A percentile compares a stretch with the other conserved stretches of the same genome.
Evolutionary conservation across 2,329 filamentous ascomycete species (phyloP).

Genomic region (Pyricularia pennisetigena): DNA sequence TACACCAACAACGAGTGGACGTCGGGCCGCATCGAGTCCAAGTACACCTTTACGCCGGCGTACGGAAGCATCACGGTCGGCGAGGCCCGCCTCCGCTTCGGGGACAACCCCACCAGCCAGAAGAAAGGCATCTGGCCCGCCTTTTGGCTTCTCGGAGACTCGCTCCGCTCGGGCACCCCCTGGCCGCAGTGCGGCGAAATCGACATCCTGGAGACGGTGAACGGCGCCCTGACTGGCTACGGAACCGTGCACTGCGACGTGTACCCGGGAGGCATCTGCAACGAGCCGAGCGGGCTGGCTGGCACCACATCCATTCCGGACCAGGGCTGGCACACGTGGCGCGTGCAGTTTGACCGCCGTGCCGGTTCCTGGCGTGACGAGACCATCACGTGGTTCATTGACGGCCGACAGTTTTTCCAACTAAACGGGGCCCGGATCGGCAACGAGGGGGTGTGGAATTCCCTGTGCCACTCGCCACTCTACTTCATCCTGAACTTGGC

Average conservation of each 20-base stretch:
- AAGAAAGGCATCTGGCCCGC: conserved; percentile 44
- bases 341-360: conserved; percentile 33
- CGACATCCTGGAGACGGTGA: conserved; percentile 39
- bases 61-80: conserved; percentile 29
- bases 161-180: conserved; percentile 30
- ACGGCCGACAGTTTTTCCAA: conserved; percentile 31
- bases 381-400: conserved; percentile 35
- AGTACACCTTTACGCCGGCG: conserved; percentile 32
- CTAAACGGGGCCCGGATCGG: conserved; percentile 23
- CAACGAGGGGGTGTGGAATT: conserved; percentile 26
- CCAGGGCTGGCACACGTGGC: conserved; percentile 37
- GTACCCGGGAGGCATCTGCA: conserved; percentile 33
- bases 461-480: conserved; percentile 13
- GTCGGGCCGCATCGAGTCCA: conserved; percentile 38
- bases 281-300: conserved; percentile 33
- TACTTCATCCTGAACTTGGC: conserved; percentile 12
- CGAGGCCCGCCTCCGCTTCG: conserved; percentile 35
- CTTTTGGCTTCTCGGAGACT: conserved; percentile 41
- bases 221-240: conserved; percentile 32
- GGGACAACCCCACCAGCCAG: conserved; percentile 21
- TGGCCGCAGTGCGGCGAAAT: conserved; percentile 43
- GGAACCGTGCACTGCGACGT: conserved; percentile 38
- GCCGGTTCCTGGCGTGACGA: conserved; percentile 30
- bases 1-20: conserved; percentile 31
- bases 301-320: conserved; percentile 26